A percentile compares a stretch with the other conserved stretches of the same genome.
These are phyloP conservation scores for Entamoeba histolytica DNA, from an alignment of 208 protist species.

Conservation along the genomic window DNA sequence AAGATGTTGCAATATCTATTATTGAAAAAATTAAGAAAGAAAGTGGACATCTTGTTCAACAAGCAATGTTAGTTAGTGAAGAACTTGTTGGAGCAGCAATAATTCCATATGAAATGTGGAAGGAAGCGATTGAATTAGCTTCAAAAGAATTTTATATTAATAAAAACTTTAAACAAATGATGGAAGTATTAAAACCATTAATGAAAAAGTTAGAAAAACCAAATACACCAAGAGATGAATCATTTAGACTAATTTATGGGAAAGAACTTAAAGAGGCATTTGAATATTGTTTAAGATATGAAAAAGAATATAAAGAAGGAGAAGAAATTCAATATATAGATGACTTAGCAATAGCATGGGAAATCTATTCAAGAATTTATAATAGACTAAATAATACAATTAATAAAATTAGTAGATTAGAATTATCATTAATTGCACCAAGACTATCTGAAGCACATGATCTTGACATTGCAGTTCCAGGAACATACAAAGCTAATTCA, in stretches of 20 bases:
- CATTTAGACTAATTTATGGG: neutral
- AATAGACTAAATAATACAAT: constrained; percentile 75
- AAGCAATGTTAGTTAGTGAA: constrained; percentile 71
- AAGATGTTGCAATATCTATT: neutral
- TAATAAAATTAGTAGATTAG: constrained; percentile 64
- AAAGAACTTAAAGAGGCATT: neutral
- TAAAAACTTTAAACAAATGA: neutral
- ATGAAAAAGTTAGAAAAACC: constrained; percentile 57
- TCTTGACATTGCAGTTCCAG: constrained; percentile 82
- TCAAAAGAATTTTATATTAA: neutral
- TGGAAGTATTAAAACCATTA: constrained; percentile 60
- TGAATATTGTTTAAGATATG: neutral
- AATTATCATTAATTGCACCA: constrained; percentile 80
- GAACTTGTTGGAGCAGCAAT: constrained; percentile 94
- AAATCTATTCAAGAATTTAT: constrained; percentile 58
- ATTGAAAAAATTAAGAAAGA: neutral
- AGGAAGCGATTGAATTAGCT: constrained; percentile 29
- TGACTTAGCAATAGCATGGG: constrained; percentile 77
- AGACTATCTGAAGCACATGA: constrained; percentile 63
- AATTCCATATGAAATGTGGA: constrained; percentile 70
- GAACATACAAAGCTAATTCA: constrained; percentile 50
- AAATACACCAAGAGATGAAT: neutral
- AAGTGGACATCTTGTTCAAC: constrained; percentile 50
- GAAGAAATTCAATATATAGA: constrained; percentile 9
- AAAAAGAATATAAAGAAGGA: neutral